These are phyloP conservation scores for Aspergillus sp. DNA, from an alignment of 2,329 filamentous ascomycete species.

Conservation along the genomic window DNA sequence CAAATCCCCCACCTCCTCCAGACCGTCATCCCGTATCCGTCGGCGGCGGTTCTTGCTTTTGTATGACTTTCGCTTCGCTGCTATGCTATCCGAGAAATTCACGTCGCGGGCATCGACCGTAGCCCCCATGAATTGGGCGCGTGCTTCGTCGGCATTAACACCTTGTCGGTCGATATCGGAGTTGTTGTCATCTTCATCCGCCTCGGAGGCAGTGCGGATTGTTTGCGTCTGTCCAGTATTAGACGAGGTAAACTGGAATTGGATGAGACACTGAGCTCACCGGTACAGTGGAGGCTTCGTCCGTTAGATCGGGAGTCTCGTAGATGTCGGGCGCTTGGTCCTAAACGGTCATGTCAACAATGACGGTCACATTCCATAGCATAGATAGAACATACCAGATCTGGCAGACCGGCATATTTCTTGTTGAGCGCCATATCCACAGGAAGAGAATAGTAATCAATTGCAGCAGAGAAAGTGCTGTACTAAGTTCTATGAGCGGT, in stretches of 20 bases:
- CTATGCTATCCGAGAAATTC: conserved; percentile 86
- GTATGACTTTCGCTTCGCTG: conserved; percentile 76
- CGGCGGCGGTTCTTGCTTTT: conserved; percentile 63
- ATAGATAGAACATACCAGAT: conserved; percentile 54
- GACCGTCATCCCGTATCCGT: conserved; percentile 39
- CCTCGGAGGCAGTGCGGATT: conserved; percentile 50
- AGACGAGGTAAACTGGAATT: not conserved
- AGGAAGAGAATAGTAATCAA: not conserved
- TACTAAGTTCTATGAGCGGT: not conserved
- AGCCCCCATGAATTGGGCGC: conserved; percentile 68
- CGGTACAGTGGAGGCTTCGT: conserved; percentile 78
- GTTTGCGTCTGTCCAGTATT: conserved; percentile 36
- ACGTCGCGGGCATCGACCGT: conserved; percentile 69
- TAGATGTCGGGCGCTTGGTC: conserved; percentile 93
- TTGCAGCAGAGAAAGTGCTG: not conserved
- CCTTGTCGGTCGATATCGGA: conserved; percentile 68
- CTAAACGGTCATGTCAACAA: conserved; percentile 39
- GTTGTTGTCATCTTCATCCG: conserved; percentile 50
- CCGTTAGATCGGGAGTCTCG: conserved; percentile 87
- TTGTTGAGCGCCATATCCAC: conserved; percentile 62
- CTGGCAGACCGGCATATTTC: conserved; percentile 76
- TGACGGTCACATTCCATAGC: not conserved
- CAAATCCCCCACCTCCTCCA: conserved; percentile 63
- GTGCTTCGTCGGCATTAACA: conserved; percentile 70
- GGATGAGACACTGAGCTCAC: conserved; percentile 43